Base-by-base conservation (phyloP, 345 rosid genomes). In the Raphanus raphanistrum region DNA sequence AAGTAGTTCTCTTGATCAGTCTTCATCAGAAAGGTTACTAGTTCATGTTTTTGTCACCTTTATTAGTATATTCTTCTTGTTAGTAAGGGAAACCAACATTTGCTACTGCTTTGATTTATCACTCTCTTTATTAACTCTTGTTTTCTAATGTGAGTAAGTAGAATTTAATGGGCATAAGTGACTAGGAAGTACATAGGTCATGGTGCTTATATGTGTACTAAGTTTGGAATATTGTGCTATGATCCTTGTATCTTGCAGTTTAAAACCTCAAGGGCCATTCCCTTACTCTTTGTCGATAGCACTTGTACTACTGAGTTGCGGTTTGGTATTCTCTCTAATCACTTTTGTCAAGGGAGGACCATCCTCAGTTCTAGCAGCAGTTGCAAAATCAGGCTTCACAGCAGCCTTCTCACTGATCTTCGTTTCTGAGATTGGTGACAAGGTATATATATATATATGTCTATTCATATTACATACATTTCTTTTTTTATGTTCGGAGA, bases 361-460 rank as follows among this genome's bases (percentile, higher is more conserved):
- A 62, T 85, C 94, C 26, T 87, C 92, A 32, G 78, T 87, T 80
- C 79, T 95, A 77, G 90, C 98, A 57, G 91, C 96, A 8, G 86
- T 92, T 43, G 85, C 99, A 61, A 95, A 95, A 84, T 92, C 99
- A 52, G 99, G 99, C 73, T 87, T 95, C 77, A 88, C 98, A 31
- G 99, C 99, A 75, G 99, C 99, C 64, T 95, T 95, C 92, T 84
- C 90, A 21, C 83, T 95, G 62, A 95, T 95, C 79, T 90, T 92
- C 86, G 96, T 95, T 75, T 95, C 99, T 8, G 99, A 95, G 86
- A 92, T 95, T 32, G 99, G 99, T 72, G 99, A 92, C 87, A 95
- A 92, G 99, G 99, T 92, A 65, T 67, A 31, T 55, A 15, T n/a
- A n/a, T n/a, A n/a, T 50, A 13, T 50, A 15, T 45, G 55, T n/a